Evolutionary conservation across 2,329 filamentous ascomycete genomes (phyloP).

Genomic region (Ilyonectria destructans): DNA sequence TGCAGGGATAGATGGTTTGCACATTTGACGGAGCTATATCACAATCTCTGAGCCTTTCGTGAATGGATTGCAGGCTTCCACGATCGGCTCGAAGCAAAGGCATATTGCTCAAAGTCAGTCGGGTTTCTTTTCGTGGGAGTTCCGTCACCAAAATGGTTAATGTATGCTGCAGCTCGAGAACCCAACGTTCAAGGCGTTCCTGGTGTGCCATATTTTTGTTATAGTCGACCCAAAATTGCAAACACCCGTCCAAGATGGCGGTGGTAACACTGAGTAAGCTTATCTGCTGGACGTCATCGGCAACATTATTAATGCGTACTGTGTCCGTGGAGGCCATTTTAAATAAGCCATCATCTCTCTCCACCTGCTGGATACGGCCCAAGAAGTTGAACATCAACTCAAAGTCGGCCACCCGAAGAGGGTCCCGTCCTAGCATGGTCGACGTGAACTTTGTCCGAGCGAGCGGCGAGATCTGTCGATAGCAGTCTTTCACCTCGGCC

Average conservation of each 20-base stretch:
- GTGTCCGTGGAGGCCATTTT: conserved; percentile 15
- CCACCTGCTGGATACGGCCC: conserved; percentile 12
- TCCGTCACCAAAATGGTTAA: conserved; percentile 8
- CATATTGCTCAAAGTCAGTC: conserved; percentile 16
- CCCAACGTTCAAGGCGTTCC: conserved; percentile 11
- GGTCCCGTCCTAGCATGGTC: conserved; percentile 7
- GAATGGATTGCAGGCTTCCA: conserved; percentile 8
- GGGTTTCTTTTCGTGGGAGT: conserved; percentile 12
- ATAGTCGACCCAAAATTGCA: conserved; percentile 17
- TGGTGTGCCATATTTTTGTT: conserved; percentile 17
- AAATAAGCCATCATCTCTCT: conserved; percentile 16
- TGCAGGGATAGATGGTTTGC: conserved; percentile 13
- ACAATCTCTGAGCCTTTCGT: conserved; percentile 2
- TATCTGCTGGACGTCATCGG: conserved; percentile 16
- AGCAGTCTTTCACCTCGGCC: conserved; percentile 12
- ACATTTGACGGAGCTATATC: conserved; percentile 13
- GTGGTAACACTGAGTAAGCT: conserved; percentile 9
- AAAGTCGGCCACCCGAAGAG: conserved; percentile 13
- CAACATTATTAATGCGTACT: conserved; percentile 8
- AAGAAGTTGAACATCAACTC: conserved; percentile 17
- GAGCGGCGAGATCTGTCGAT: conserved; percentile 7
- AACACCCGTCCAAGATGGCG: conserved; percentile 13
- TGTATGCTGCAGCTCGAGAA: conserved; percentile 9
- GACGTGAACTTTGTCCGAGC: conserved; percentile 12
- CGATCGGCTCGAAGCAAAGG: conserved; percentile 12